Base-by-base conservation (phyloP, 805 yeast species). In the Candida corydali region DNA sequence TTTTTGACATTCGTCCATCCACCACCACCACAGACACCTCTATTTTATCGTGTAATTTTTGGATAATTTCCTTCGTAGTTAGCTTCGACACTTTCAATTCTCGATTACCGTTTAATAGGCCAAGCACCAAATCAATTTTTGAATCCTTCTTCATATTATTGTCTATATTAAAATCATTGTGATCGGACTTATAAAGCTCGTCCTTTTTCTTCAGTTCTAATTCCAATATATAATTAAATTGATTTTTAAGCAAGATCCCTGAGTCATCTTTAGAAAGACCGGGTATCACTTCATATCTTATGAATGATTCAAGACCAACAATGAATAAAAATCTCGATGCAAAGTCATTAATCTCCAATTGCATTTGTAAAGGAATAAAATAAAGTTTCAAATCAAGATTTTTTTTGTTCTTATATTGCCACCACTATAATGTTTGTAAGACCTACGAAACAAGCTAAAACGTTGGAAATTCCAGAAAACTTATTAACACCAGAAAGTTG, bases 401-500 rank as follows among this genome's bases (percentile, higher is more conserved):
- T n/a, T 11, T 22, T 22, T 22, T 23, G 22, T 14, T 32, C n/a
- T 11, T 15, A 3, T 17, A 26, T 26, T 12, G 28, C 28, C 28
- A 26, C 28, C 11, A 26, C n/a, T n/a, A n/a, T n/a, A n/a, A 20
- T 32, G 34, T 32, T 32, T 16, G 11, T 11, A 8, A 32, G 22
- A 17, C 27, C 23, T 14, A 8, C 28, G 15, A 32, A 11, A 32
- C 15, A 14, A 17, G 34, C 23, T 23, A 10, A 14, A 32, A 6
- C 8, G 22, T 30, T 17, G 16, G 25, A 26, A 8, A 14, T 30
- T 9, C 37, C 36, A 16, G 16, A 19, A 8, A 34, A 31, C 26
- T 43, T 62, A 14, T 41, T 52, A 6, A 44, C 59, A 1, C 54
- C 62, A 3, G 59, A 57, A n/a, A 61, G 55, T 37, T 67, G 73